phyloP scores from a whole-genome alignment of 192 early-diverging fungal genomes.

The Coemansia pectinata region DNA sequence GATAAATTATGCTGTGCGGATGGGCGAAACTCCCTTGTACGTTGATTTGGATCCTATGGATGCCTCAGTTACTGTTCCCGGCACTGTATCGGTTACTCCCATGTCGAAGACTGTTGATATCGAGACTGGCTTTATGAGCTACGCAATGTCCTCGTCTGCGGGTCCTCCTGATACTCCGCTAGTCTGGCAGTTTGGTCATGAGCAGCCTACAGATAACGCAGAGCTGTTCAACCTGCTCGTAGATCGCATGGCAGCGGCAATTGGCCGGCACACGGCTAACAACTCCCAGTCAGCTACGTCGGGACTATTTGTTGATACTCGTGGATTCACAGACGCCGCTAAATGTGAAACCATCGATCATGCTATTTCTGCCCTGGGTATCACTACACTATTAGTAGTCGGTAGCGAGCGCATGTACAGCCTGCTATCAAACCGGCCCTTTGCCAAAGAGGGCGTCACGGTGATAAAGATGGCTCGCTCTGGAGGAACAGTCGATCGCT shows the following conservation, averaged over 20 bases:
- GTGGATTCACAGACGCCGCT: constrained; percentile 71
- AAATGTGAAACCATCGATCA: constrained; percentile 77
- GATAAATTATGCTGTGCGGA: constrained; percentile 82
- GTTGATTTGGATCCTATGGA: constrained; percentile 85
- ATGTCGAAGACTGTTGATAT: constrained; percentile 78
- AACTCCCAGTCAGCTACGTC: constrained; percentile 61
- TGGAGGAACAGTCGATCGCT: constrained; percentile 92
- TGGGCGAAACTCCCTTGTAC: constrained; percentile 74
- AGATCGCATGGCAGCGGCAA: constrained; percentile 60
- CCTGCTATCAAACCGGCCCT: constrained; percentile 64
- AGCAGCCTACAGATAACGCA: constrained; percentile 71
- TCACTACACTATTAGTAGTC: constrained; percentile 83
- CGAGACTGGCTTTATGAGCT: constrained; percentile 72
- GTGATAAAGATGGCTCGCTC: constrained; percentile 90
- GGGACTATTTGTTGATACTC: constrained; percentile 86
- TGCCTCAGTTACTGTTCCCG: constrained; percentile 77
- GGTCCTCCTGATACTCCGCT: constrained; percentile 74
- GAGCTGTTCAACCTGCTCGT: constrained; percentile 77
- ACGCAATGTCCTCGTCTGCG: constrained; percentile 61
- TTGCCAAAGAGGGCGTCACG: constrained; percentile 44
- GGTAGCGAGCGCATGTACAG: constrained; percentile 94
- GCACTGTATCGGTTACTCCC: constrained; percentile 77
- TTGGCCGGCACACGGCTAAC: constrained; percentile 62
- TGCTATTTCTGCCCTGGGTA: constrained; percentile 69
- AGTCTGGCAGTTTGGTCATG: constrained; percentile 89